Evolutionary conservation across 2,329 filamentous ascomycete genomes (phyloP), one percentile per base, ranked within the genome.

Genomic region (Zymoseptoria brevis): DNA sequence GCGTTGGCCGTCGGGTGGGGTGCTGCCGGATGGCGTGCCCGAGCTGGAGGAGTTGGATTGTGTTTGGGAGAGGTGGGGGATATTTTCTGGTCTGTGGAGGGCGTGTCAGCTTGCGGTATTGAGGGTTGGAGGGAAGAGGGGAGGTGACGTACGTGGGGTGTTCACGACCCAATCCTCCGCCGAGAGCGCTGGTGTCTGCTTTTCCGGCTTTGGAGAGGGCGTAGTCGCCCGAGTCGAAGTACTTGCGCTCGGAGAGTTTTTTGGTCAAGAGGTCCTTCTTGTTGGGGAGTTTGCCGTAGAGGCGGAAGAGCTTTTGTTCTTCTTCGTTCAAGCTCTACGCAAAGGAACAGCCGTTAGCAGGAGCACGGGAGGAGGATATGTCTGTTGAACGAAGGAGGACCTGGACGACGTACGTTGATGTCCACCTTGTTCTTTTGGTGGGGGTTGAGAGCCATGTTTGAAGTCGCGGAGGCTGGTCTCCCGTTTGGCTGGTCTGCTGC

Each of bases 381-480:
- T 22, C 21, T 22, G 21, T 22, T 22, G 21, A 22, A 4, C 2
- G 21, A 22, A 2, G 21, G 21, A 22, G 21, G 21, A 22, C 21
- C 21, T 22, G 21, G 21, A 22, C 21, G 21, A 22, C 89, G 80
- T 80, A 96, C 94, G 81, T 84, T 92, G 78, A 96, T 83, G 78
- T 99, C 94, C 71, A 97, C 83, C 82, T 99, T 97, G 83, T 96
- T 96, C 83, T 96, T 92, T 82, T 96, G 90, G 76, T 92, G 90
- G 69, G 93, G 93, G 76, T 96, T 96, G 90, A 97, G 54, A 22
- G 66, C 66, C 64, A 64, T 67, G 7, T 21, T 59, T 8, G 26
- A 6, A 1, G 26, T n/a, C 8, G 26, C 26, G 8, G 57, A 4
- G 16, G n/a, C 35, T 7, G 6, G 35, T 45, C 13, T 45, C 35